These are phyloP conservation scores for Leccinellum albellum DNA, from an alignment of 768 basidiomycete species.

Conservation along the genomic window DNA sequence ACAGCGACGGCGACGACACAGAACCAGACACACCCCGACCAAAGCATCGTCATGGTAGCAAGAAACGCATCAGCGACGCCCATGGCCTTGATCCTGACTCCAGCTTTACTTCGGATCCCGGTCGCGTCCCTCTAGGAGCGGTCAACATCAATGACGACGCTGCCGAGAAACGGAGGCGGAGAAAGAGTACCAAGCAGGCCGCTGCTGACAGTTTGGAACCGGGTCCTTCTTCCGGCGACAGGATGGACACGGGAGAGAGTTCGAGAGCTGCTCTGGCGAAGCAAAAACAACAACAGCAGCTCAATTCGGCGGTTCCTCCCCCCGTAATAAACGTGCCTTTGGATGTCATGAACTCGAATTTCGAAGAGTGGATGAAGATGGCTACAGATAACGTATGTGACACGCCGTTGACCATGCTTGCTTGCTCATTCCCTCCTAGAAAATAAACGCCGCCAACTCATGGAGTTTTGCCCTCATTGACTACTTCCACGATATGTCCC, in stretches of 20 bases:
- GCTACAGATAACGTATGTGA: slow-evolving; percentile 90
- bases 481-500: slow-evolving; percentile 98
- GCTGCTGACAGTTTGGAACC: slow-evolving; percentile 55
- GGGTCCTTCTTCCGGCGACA: slow-evolving; percentile 53
- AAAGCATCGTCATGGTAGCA: slow-evolving; percentile 26
- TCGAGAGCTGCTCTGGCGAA: slow-evolving; percentile 45
- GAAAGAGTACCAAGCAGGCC: slow-evolving; percentile 70
- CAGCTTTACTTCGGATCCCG: slow-evolving; percentile 34
- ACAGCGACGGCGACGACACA: slow-evolving; percentile 30
- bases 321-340: slow-evolving; percentile 59
- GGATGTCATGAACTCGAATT: slow-evolving; percentile 89
- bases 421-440: slow-evolving; percentile 47
- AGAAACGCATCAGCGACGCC: slow-evolving; percentile 47
- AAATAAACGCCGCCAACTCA: slow-evolving; percentile 97
- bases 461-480: slow-evolving; percentile 99
- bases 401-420: not conserved
- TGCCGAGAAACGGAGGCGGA: slow-evolving; percentile 77
- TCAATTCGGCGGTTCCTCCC: slow-evolving; percentile 56
- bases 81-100: slow-evolving; percentile 35
- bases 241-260: slow-evolving; percentile 36
- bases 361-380: slow-evolving; percentile 99
- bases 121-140: slow-evolving; percentile 38
- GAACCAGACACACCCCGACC: slow-evolving; percentile 31
- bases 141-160: slow-evolving; percentile 74
- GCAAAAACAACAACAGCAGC: slow-evolving; percentile 56